Conservation (phyloP, 2,329 filamentous ascomycete species). For the Laburnicola sp. region DNA sequence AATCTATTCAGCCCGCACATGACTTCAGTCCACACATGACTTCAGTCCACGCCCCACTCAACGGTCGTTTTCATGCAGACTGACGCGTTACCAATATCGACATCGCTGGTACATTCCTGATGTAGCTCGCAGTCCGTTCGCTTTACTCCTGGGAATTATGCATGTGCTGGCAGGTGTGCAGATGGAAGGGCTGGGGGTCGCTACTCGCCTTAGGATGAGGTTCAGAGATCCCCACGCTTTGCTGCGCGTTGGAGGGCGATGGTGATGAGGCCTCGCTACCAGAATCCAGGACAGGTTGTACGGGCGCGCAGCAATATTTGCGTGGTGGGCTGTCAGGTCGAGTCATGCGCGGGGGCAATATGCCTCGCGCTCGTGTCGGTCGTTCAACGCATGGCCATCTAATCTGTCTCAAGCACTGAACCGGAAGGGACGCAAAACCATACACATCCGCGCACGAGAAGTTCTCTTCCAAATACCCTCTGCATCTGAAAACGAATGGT, state of each 20-base stretch:
- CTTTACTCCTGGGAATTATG: background rate
- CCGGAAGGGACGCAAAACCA: too few species aligned
- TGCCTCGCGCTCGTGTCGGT: too few species aligned
- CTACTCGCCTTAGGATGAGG: background rate
- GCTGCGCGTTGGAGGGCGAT: background rate
- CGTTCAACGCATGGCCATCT: too few species aligned
- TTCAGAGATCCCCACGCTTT: background rate
- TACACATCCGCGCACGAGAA: too few species aligned
- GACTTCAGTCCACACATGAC: constrained; percentile 3
- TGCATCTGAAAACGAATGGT: too few species aligned
- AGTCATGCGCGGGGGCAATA: background rate
- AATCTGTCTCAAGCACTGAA: too few species aligned
- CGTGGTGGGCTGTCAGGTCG: background rate
- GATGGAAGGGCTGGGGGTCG: background rate
- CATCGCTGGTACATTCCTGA: background rate
- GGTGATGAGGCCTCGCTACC: constrained; percentile 1
- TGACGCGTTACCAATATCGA: constrained; percentile 1
- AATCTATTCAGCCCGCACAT: constrained; percentile 3
- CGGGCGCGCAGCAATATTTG: background rate
- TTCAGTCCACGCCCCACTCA: background rate
- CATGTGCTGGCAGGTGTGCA: background rate
- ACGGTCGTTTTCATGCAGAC: background rate
- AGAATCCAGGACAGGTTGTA: constrained; percentile 3
- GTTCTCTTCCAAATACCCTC: too few species aligned
- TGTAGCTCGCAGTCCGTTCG: background rate